These are phyloP conservation scores for Nemania sp. DNA, from an alignment of 2,329 filamentous ascomycete genomes.

Conservation along the genomic window DNA sequence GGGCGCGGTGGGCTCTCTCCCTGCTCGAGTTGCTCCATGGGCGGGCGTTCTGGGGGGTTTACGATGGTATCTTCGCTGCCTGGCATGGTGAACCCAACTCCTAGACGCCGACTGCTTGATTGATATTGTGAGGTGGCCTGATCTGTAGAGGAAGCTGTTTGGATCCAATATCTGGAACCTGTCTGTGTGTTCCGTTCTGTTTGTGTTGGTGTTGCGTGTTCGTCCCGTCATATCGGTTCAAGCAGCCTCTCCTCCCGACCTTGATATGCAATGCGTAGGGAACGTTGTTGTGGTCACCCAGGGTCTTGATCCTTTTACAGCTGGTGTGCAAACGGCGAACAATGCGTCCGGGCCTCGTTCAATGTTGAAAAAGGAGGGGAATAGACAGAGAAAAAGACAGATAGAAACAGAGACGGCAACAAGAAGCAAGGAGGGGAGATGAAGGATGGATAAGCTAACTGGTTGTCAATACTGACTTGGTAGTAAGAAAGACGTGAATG, in stretches of 20 bases:
- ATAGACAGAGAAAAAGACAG: too few species aligned
- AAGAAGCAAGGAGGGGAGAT: too few species aligned
- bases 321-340: too few species aligned
- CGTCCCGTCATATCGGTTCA: background rate
- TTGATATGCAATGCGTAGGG: background rate
- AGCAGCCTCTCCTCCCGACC: background rate
- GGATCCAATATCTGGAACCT: background rate
- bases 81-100: conserved; percentile 11
- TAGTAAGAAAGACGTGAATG: too few species aligned
- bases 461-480: too few species aligned
- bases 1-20: too few species aligned
- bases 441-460: too few species aligned
- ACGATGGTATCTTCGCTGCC: background rate
- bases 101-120: background rate
- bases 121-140: background rate
- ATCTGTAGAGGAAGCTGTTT: background rate
- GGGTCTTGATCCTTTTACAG: background rate
- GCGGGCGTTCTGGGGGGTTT: too few species aligned
- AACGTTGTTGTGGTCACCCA: background rate
- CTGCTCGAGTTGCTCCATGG: too few species aligned
- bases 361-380: too few species aligned
- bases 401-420: too few species aligned
- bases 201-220: background rate
- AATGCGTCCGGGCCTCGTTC: too few species aligned
- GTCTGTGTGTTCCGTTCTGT: background rate